Conservation (phyloP, 2,329 filamentous ascomycete species). For the Phymatotrichopsis omnivora region DNA sequence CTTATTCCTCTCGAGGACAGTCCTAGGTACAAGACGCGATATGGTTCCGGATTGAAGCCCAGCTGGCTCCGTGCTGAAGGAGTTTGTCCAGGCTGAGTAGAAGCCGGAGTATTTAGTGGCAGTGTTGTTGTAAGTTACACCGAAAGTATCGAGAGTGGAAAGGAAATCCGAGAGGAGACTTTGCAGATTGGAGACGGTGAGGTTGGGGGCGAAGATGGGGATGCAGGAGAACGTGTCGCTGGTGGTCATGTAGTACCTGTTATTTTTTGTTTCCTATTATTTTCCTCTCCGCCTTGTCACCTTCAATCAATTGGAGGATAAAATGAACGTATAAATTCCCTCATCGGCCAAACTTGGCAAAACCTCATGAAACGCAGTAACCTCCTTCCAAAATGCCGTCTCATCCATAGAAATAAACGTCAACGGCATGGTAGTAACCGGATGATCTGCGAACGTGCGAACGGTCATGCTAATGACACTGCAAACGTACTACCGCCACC, state of each 20-base stretch:
- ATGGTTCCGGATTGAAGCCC: slow-evolving; percentile 10
- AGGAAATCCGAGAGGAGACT: slow-evolving; percentile 5
- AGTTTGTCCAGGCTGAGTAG: slow-evolving; percentile 8
- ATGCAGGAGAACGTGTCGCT: slow-evolving; percentile 7
- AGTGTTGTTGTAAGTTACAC: slow-evolving; percentile 15
- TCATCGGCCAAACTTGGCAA: slow-evolving; percentile 9
- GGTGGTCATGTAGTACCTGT: slow-evolving; percentile 12
- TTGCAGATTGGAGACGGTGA: slow-evolving; percentile 3
- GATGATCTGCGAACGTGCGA: slow-evolving; percentile 4
- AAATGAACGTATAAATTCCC: slow-evolving; percentile 9
- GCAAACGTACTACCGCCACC: slow-evolving; percentile 32
- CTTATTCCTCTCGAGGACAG: slow-evolving; percentile 10
- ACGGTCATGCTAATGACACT: slow-evolving; percentile 27
- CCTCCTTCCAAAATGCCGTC: slow-evolving; percentile 15
- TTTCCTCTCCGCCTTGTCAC: too few relatives aligned
- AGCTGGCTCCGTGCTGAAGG: slow-evolving; percentile 10
- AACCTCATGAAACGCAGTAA: slow-evolving; percentile 12
- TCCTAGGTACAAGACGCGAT: slow-evolving; percentile 11
- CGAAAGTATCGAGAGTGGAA: slow-evolving; percentile 1
- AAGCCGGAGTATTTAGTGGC: slow-evolving; percentile 15
- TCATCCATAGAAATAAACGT: slow-evolving; percentile 6
- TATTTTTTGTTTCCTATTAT: too few relatives aligned
- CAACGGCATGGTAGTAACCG: slow-evolving; percentile 9
- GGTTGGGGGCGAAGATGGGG: slow-evolving; percentile 8
- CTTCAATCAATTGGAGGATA: too few relatives aligned